Evolutionary conservation across 495 filamentous ascomycete genomes (phyloP).

Genomic region (Aspergillus conjunctus): DNA sequence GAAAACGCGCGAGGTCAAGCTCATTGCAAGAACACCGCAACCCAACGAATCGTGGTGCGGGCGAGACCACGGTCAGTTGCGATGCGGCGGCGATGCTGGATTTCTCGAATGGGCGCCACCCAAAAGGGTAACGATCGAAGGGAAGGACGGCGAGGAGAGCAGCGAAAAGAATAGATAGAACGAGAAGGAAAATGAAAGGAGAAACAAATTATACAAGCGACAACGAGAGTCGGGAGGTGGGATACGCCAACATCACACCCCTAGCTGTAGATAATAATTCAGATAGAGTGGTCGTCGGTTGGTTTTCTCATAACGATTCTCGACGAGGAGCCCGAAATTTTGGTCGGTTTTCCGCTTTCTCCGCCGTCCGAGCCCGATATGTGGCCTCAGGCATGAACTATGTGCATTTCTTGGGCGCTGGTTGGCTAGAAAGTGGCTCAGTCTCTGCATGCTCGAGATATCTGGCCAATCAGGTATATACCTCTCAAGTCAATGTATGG

Average conservation of each 20-base stretch:
- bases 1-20: conserved; percentile 49
- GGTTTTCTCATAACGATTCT: not conserved
- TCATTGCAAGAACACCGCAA: conserved; percentile 48
- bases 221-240: conserved; percentile 25
- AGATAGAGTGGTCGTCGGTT: not conserved
- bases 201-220: conserved; percentile 21
- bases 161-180: conserved; percentile 17
- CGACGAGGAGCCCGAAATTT: conserved; percentile 36
- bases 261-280: conserved; percentile 6
- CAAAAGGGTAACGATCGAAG: conserved; percentile 5
- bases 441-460: not conserved
- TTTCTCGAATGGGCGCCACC: conserved; percentile 18
- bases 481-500: not conserved
- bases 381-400: conserved; percentile 34
- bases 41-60: conserved; percentile 39
- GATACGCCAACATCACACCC: conserved; percentile 22
- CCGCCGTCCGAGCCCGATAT: conserved; percentile 31
- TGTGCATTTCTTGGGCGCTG: not conserved
- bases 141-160: conserved; percentile 17
- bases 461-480: not conserved
- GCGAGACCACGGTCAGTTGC: conserved; percentile 35
- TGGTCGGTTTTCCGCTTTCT: conserved; percentile 44
- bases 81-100: conserved; percentile 27
- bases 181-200: conserved; percentile 15
- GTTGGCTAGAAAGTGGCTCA: not conserved